phyloP scores from a whole-genome alignment of 2,329 filamentous ascomycete species.

The Fusarium pilosicola region DNA sequence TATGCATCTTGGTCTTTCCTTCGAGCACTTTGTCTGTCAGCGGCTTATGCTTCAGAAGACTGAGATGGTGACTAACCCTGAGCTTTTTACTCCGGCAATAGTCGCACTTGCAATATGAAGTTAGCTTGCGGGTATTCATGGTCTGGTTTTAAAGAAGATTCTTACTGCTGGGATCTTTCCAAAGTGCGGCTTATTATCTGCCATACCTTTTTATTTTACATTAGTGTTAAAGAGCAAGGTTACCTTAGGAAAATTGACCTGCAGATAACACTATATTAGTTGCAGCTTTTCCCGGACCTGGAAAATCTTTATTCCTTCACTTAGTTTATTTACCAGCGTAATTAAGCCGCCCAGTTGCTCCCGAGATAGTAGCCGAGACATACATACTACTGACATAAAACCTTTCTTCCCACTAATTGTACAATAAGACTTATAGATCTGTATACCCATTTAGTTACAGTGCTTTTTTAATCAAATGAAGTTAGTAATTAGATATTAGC shows the following conservation, averaged over 20 bases:
- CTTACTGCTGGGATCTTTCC: neutral
- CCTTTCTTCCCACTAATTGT: too few species aligned
- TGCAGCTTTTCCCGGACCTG: neutral
- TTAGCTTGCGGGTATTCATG: too few species aligned
- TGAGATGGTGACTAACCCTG: neutral
- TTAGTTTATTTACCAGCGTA: neutral
- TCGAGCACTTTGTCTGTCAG: neutral
- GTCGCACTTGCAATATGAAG: neutral
- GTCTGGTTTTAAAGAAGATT: neutral
- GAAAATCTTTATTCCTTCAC: neutral
- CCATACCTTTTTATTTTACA: neutral
- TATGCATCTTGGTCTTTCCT: neutral
- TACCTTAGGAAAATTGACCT: neutral
- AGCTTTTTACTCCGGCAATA: neutral
- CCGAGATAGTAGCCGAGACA: too few species aligned
- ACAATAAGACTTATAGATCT: too few species aligned
- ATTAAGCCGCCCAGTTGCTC: too few species aligned
- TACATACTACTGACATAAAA: too few species aligned
- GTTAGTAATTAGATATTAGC: too few species aligned
- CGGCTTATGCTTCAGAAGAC: neutral
- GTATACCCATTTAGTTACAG: too few species aligned
- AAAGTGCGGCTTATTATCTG: neutral
- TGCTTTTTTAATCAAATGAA: too few species aligned
- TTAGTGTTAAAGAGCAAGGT: neutral
- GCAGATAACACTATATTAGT: neutral